phyloP scores from a whole-genome alignment of 352 stramenopile genomes.

The Globisporangium polare region DNA sequence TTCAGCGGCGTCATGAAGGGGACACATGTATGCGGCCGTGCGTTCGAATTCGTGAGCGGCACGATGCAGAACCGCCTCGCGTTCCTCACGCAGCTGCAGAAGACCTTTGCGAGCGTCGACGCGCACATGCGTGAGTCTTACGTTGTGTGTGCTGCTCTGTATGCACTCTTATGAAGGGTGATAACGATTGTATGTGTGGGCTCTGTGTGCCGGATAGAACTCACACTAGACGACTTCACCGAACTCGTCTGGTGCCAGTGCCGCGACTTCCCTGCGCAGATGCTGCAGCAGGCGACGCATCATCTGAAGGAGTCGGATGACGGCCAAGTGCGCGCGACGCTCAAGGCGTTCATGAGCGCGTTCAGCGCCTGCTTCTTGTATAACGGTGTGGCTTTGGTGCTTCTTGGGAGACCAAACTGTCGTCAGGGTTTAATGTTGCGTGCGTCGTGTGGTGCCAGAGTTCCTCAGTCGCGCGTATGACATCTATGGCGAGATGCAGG shows the following conservation, averaged over 20 bases:
- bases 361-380: conserved; percentile 51
- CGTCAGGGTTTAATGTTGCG: not conserved
- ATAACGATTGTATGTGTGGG: conserved; percentile 1
- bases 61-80: conserved; percentile 49
- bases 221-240: conserved; percentile 53
- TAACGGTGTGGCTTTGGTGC: conserved; percentile 24
- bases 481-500: conserved; percentile 42
- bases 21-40: conserved; percentile 29
- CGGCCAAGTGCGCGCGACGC: conserved; percentile 18
- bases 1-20: conserved; percentile 33
- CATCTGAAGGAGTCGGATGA: conserved; percentile 37
- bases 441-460: conserved; percentile 20
- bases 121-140: conserved; percentile 25
- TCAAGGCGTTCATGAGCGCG: conserved; percentile 29
- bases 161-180: not conserved
- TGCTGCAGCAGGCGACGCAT: conserved; percentile 36
- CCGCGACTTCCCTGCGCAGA: conserved; percentile 35
- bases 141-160: not conserved
- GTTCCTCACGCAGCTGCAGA: conserved; percentile 44
- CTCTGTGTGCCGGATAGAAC: conserved; percentile 21
- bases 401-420: not conserved
- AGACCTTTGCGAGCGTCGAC: conserved; percentile 35
- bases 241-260: conserved; percentile 59
- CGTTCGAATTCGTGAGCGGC: conserved; percentile 52
- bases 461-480: conserved; percentile 45